Percentiles rank a stretch among this genome's conserved stretches.
These are phyloP conservation scores for Vachellia collinsii DNA, from an alignment of 306 rosid genomes.

Conservation along the genomic window DNA sequence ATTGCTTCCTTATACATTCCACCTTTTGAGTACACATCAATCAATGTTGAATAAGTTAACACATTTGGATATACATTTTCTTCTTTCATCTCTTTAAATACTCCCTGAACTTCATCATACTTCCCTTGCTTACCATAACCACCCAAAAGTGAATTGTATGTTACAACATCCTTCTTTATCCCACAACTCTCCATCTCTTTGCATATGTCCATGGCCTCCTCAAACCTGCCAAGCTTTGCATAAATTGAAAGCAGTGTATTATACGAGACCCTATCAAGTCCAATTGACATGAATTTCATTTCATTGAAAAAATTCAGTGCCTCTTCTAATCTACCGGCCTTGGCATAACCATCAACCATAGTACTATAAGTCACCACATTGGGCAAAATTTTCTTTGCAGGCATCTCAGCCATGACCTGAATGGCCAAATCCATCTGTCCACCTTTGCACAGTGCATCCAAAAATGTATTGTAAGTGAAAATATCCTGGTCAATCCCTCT, in stretches of 20 bases:
- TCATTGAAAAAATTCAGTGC: slow-evolving; percentile 67
- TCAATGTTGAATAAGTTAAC: slow-evolving; percentile 85
- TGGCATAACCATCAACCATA: slow-evolving; percentile 89
- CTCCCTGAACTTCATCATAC: slow-evolving; percentile 60
- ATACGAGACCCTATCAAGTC: slow-evolving; percentile 79
- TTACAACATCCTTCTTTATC: slow-evolving; percentile 67
- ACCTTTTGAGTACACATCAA: slow-evolving; percentile 82
- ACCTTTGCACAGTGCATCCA: slow-evolving; percentile 88
- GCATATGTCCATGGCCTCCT: slow-evolving; percentile 62
- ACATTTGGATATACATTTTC: slow-evolving; percentile 59
- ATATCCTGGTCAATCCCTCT: slow-evolving; percentile 73
- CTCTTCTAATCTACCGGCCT: slow-evolving; percentile 76
- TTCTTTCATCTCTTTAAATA: slow-evolving; percentile 65
- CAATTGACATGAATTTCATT: slow-evolving; percentile 65
- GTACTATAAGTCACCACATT: slow-evolving; percentile 90
- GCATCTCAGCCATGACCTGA: slow-evolving; percentile 72
- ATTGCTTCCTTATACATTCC: slow-evolving; percentile 73
- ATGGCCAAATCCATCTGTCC: slow-evolving; percentile 83
- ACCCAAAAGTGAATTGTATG: slow-evolving; percentile 81
- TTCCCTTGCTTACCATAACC: slow-evolving; percentile 87
- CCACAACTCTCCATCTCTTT: slow-evolving; percentile 85
- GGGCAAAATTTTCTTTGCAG: slow-evolving; percentile 60
- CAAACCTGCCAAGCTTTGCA: slow-evolving; percentile 83
- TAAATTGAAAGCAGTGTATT: slow-evolving; percentile 79
- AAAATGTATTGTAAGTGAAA: slow-evolving; percentile 78